Conservation (phyloP, 805 yeast genomes). For the Ogataea pignaliae region DNA sequence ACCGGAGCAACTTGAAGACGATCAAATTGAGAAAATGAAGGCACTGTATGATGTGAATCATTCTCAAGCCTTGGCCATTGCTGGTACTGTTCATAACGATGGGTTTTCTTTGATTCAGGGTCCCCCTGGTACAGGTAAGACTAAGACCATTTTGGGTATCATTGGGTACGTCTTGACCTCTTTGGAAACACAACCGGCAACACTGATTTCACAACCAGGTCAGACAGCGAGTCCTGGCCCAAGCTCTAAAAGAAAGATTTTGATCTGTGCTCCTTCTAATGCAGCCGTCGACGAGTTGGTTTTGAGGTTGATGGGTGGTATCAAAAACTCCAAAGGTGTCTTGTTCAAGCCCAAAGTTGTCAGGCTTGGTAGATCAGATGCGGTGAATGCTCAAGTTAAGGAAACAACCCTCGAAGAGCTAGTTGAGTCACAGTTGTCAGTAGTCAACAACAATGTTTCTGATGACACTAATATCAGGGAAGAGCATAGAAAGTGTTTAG, state of each 20-base stretch:
- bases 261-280: conserved; percentile 96
- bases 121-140: conserved; percentile 99
- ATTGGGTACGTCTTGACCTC: conserved; percentile 68
- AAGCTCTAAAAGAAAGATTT: conserved; percentile 46
- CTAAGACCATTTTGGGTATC: conserved; percentile 91
- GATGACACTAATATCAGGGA: conserved; percentile 47
- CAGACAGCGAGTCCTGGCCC: conserved; percentile 1
- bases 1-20: conserved; percentile 33
- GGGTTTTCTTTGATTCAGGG: conserved; percentile 96
- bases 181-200: conserved; percentile 4
- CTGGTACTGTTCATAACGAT: conserved; percentile 56
- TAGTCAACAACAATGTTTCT: conserved; percentile 27
- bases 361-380: conserved; percentile 87
- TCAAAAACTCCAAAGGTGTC: conserved; percentile 51
- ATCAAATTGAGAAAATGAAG: conserved; percentile 40
- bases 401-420: conserved; percentile 83
- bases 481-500: conserved; percentile 47
- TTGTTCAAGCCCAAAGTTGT: conserved; percentile 63
- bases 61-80: conserved; percentile 89
- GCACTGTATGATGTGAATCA: conserved; percentile 59
- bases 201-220: conserved; percentile 10
- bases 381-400: conserved; percentile 73
- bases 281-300: conserved; percentile 98
- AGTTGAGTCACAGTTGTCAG: conserved; percentile 58
- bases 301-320: conserved; percentile 72